Evolutionary conservation across 192 early-diverging fungal genomes (phyloP).

Genomic region (Gryganskiella cystojenkinii): DNA sequence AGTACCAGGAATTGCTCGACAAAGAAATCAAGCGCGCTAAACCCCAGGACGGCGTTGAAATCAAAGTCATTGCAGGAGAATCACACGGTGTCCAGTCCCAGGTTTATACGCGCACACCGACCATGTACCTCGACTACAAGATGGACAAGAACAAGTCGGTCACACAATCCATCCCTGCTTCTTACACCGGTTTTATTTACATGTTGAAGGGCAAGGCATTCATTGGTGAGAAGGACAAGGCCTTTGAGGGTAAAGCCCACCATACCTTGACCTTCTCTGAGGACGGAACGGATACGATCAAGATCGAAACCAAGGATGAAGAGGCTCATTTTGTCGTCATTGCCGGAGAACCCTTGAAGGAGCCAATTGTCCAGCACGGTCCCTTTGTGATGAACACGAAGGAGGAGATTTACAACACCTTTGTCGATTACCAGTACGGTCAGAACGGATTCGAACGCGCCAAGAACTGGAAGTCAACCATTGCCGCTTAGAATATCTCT

Average conservation of each 20-base stretch:
- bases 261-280: slow-evolving; percentile 23
- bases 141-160: slow-evolving; percentile 13
- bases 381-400: slow-evolving; percentile 75
- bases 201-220: slow-evolving; percentile 23
- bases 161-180: slow-evolving; percentile 34
- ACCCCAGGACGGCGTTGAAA: slow-evolving; percentile 2
- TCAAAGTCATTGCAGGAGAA: slow-evolving; percentile 45
- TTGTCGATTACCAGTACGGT: slow-evolving; percentile 67
- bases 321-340: slow-evolving; percentile 42
- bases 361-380: slow-evolving; percentile 65
- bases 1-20: slow-evolving; percentile 40
- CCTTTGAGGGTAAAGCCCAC: slow-evolving; percentile 6
- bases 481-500: slow-evolving; percentile 42
- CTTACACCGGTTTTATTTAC: slow-evolving; percentile 35
- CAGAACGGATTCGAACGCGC: slow-evolving; percentile 76
- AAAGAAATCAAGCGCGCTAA: slow-evolving; percentile 21
- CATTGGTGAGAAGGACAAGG: slow-evolving; percentile 31
- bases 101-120: slow-evolving; percentile 28
- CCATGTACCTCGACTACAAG: slow-evolving; percentile 43
- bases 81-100: slow-evolving; percentile 27
- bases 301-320: slow-evolving; percentile 30
- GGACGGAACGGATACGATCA: slow-evolving; percentile 26
- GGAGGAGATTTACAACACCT: slow-evolving; percentile 62
- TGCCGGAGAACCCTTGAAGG: slow-evolving; percentile 58
- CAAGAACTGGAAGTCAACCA: slow-evolving; percentile 55